Base-by-base conservation (phyloP, 805 yeast genomes). In the Pichia heedii region DNA sequence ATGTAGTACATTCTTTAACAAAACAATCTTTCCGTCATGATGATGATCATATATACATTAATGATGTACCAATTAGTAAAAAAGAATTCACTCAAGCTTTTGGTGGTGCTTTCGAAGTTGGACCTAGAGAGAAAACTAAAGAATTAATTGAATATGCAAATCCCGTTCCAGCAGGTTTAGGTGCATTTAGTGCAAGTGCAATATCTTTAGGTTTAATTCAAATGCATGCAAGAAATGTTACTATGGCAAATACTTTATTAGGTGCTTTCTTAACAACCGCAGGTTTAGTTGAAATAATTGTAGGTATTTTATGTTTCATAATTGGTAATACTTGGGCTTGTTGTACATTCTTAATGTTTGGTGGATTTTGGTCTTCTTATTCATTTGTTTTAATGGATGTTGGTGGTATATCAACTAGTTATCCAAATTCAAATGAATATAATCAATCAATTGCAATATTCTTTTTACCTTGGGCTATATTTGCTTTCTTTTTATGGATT, bases 51-150 rank as follows among this genome's bases (percentile, higher is more conserved):
- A 62, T 73, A 34, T 63, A 64, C 44, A 63, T 73, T 36, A 72
- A 70, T 41, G 64, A 66, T 41, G 53, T 58, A 33, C 60, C 64
- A 22, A 73, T 76, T 58, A 66, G 68, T 44, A 69, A 74, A 42
- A 67, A 67, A 24, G 88, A 81, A 44, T 71, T 81, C 49, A 59
- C 76, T 50, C 66, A 67, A 29, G 87, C 85, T 2, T 79, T 80
- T 54, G 84, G 82, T 15, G 84, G 84, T 54, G 66, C 67, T 10
- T 61, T 72, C 44, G 68, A 69, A 40, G 67, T 75, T 5, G 71
- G 77, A 41, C 54, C 63, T 32, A 51, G 65, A 42, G 54, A 50
- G 35, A 51, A 45, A 20, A 58, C 65, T 11, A 29, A 54, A 18
- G 49, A 56, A 16, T 32, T 54, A 15, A 48, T 54, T 29, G 53